Percentiles rank a stretch among this genome's conserved stretches.
phyloP scores from a whole-genome alignment of 73 alveolate genomes.

The Stentor roeselii region DNA sequence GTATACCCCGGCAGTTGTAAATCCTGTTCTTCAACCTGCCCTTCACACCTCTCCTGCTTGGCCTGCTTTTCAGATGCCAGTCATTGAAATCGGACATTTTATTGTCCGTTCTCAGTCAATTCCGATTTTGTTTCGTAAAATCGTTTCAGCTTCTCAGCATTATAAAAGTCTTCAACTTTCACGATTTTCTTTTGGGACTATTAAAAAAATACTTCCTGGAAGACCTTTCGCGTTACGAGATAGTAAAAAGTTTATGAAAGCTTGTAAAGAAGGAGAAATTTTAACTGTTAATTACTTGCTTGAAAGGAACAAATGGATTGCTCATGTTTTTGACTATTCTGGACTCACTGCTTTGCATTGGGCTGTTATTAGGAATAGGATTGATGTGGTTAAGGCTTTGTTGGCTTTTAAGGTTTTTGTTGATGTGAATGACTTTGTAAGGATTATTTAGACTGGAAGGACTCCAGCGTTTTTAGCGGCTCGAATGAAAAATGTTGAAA shows the following conservation, averaged over 20 bases:
- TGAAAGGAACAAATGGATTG: conserved; percentile 49
- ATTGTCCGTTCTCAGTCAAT: background rate
- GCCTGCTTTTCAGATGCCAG: background rate
- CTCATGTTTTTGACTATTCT: conserved; percentile 66
- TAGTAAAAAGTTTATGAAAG: background rate
- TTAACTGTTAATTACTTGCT: conserved; percentile 34
- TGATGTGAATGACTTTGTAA: conserved; percentile 68
- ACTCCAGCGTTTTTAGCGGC: conserved; percentile 67
- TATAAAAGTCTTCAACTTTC: background rate
- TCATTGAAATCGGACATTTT: background rate
- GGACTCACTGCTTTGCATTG: conserved; percentile 79
- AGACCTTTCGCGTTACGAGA: background rate
- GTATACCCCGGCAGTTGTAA: background rate
- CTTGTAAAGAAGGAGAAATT: conserved; percentile 49
- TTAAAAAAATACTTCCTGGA: background rate
- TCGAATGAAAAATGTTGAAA: background rate
- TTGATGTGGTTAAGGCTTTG: conserved; percentile 52
- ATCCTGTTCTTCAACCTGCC: background rate
- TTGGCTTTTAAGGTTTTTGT: conserved; percentile 63
- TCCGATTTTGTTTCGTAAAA: background rate
- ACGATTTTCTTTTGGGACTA: background rate
- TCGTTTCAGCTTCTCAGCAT: background rate
- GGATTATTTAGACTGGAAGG: conserved; percentile 44
- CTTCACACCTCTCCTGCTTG: background rate
- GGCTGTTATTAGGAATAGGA: conserved; percentile 71